Conservation (phyloP, 1,284 basidiomycete species). For the Irpex lacteus region DNA sequence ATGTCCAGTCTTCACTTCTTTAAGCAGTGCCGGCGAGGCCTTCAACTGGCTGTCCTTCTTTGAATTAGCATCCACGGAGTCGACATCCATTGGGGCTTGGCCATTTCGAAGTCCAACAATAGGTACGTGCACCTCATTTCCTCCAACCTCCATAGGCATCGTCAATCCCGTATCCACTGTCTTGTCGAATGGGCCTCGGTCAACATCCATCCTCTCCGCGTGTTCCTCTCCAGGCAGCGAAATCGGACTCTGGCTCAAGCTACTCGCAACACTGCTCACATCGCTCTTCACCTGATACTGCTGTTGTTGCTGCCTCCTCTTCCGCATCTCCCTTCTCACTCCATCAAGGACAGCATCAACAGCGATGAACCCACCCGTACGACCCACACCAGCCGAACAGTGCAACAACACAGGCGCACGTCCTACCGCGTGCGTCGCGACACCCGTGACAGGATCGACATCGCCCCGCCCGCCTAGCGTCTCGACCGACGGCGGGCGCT, state of each 20-base stretch:
- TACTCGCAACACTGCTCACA: slow-evolving; percentile 16
- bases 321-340: slow-evolving; percentile 61
- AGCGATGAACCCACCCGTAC: slow-evolving; percentile 90
- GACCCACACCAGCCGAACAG: slow-evolving; percentile 89
- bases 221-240: slow-evolving; percentile 11
- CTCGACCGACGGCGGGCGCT: slow-evolving; percentile 11
- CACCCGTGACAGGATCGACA: slow-evolving; percentile 49
- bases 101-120: slow-evolving; percentile 22
- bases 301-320: slow-evolving; percentile 12
- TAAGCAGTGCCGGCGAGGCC: neutral
- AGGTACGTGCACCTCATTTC: slow-evolving; percentile 26
- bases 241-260: slow-evolving; percentile 7
- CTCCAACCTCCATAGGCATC: slow-evolving; percentile 35
- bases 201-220: slow-evolving; percentile 30
- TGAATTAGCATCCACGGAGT: slow-evolving; percentile 5
- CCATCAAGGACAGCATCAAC: slow-evolving; percentile 85
- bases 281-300: slow-evolving; percentile 17
- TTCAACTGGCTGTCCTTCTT: neutral
- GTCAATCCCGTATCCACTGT: slow-evolving; percentile 9
- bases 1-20: neutral
- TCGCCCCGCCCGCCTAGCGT: slow-evolving; percentile 16
- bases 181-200: slow-evolving; percentile 7
- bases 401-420: slow-evolving; percentile 63
- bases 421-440: slow-evolving; percentile 46
- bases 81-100: slow-evolving; percentile 25